phyloP scores from a whole-genome alignment of 495 filamentous ascomycete species.

The Melanomma pulvis-pyrius region DNA sequence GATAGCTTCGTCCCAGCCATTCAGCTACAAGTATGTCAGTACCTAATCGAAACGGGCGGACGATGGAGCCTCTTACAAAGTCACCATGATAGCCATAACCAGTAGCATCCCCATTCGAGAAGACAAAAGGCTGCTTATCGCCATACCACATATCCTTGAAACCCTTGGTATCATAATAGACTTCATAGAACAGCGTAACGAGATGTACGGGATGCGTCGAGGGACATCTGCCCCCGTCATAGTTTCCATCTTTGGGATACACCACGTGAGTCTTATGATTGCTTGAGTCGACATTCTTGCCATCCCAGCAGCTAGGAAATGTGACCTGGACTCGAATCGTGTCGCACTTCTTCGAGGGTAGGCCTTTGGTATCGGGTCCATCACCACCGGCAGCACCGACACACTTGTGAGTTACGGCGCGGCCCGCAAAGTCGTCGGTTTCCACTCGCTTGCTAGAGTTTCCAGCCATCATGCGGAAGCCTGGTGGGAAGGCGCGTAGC shows the following conservation, averaged over 20 bases:
- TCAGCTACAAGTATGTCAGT: slow-evolving; percentile 43
- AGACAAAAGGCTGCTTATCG: slow-evolving; percentile 66
- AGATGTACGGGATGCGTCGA: slow-evolving; percentile 62
- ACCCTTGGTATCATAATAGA: slow-evolving; percentile 63
- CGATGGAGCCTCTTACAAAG: slow-evolving; percentile 49
- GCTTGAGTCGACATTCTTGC: slow-evolving; percentile 50
- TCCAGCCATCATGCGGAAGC: slow-evolving; percentile 76
- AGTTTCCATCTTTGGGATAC: slow-evolving; percentile 54
- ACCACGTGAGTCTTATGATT: slow-evolving; percentile 62
- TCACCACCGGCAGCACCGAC: slow-evolving; percentile 46
- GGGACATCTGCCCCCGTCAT: slow-evolving; percentile 57
- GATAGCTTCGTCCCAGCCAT: slow-evolving; percentile 67
- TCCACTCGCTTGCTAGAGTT: slow-evolving; percentile 56
- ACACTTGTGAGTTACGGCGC: slow-evolving; percentile 61
- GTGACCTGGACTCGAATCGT: slow-evolving; percentile 64
- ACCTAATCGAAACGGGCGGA: background rate
- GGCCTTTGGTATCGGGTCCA: slow-evolving; percentile 54
- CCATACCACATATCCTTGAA: slow-evolving; percentile 61
- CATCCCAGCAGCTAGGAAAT: slow-evolving; percentile 58
- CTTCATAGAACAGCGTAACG: slow-evolving; percentile 70
- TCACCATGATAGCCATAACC: slow-evolving; percentile 65
- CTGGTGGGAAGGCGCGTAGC: slow-evolving; percentile 67
- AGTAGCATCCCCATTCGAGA: slow-evolving; percentile 55
- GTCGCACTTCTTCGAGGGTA: slow-evolving; percentile 62
- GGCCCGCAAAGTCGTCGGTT: slow-evolving; percentile 48